phyloP scores from a whole-genome alignment of 495 filamentous ascomycete genomes.

The Mytilinidion resinicola region DNA sequence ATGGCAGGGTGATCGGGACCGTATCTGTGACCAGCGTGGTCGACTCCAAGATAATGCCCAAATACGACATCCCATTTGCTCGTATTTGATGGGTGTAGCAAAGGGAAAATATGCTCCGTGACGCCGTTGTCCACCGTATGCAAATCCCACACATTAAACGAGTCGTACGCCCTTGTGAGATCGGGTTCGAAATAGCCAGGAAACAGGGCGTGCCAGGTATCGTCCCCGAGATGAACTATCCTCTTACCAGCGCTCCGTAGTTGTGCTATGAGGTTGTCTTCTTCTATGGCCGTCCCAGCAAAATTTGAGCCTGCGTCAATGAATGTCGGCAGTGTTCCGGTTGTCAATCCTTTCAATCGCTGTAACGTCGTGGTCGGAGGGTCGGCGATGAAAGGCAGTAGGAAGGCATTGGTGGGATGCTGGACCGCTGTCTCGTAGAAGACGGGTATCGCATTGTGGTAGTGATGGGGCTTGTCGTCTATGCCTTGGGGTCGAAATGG shows the following conservation, averaged over 20 bases:
- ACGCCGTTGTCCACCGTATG: conserved; percentile 97
- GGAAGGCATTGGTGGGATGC: conserved; percentile 72
- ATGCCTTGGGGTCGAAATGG: conserved; percentile 55
- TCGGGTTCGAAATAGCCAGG: conserved; percentile 84
- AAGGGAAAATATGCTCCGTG: conserved; percentile 82
- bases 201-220: conserved; percentile 91
- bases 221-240: conserved; percentile 89
- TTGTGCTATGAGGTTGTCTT: conserved; percentile 89
- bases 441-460: conserved; percentile 80
- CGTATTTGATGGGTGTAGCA: conserved; percentile 57
- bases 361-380: conserved; percentile 92
- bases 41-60: conserved; percentile 90
- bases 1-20: conserved; percentile 90
- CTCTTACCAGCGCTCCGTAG: conserved; percentile 71
- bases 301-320: conserved; percentile 92
- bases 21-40: conserved; percentile 95
- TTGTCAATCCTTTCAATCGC: conserved; percentile 87
- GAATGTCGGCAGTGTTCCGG: conserved; percentile 91
- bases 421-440: conserved; percentile 72
- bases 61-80: conserved; percentile 85
- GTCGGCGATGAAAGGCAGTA: conserved; percentile 94
- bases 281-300: conserved; percentile 91
- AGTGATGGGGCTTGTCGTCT: conserved; percentile 55
- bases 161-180: conserved; percentile 82
- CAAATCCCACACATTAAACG: conserved; percentile 96